Percentiles rank a stretch among this genome's conserved stretches.
These are phyloP conservation scores for Termitomyces sp. DNA, from an alignment of 768 basidiomycete genomes.

Conservation along the genomic window DNA sequence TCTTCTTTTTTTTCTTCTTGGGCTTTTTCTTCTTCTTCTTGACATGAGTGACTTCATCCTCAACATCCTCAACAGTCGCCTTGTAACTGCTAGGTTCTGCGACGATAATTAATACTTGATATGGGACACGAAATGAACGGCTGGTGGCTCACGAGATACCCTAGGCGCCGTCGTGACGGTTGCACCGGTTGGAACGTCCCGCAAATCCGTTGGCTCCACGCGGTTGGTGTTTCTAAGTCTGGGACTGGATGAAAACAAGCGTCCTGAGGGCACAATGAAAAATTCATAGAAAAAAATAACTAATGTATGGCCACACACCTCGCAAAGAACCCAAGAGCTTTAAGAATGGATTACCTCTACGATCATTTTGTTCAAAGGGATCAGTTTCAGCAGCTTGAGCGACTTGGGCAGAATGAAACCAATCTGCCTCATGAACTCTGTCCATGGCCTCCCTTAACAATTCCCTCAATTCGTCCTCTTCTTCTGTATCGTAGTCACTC, in stretches of 20 bases:
- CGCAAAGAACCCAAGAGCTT: conserved; percentile 69
- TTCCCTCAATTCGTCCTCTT: conserved; percentile 60
- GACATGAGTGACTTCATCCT: conserved; percentile 38
- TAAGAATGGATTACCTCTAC: conserved; percentile 72
- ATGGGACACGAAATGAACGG: background rate
- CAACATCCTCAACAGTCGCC: conserved; percentile 65
- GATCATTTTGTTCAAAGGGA: conserved; percentile 37
- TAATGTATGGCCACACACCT: conserved; percentile 34
- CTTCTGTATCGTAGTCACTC: conserved; percentile 56
- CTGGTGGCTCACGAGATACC: background rate
- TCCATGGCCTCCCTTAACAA: conserved; percentile 72
- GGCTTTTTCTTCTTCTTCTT: conserved; percentile 57
- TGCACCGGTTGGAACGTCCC: background rate
- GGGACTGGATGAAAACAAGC: conserved; percentile 48
- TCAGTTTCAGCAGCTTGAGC: conserved; percentile 29
- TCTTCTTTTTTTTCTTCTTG: conserved; percentile 71
- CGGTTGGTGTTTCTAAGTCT: conserved; percentile 30
- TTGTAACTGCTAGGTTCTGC: conserved; percentile 27
- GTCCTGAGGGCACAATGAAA: conserved; percentile 35
- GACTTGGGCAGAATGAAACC: conserved; percentile 41
- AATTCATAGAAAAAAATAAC: background rate
- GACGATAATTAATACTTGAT: background rate
- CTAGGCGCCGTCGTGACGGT: background rate
- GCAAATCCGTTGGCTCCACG: conserved; percentile 16
- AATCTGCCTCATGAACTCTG: conserved; percentile 52